phyloP scores from a whole-genome alignment of 2,329 filamentous ascomycete genomes.

The Alternaria brassicae region DNA sequence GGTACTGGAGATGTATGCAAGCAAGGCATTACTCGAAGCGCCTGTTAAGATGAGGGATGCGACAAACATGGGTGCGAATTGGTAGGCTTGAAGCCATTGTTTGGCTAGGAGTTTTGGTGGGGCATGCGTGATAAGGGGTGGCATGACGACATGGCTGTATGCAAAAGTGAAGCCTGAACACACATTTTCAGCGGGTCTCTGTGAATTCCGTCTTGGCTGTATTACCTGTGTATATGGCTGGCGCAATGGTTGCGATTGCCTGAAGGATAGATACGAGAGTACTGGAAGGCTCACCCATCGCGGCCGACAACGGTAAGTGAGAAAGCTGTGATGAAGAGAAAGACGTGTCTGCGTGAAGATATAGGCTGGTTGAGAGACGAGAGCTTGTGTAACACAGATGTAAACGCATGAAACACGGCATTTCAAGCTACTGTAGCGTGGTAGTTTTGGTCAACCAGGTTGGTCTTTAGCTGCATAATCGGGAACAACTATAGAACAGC shows the following conservation, averaged over 20 bases:
- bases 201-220: fast-evolving
- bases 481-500: neutral
- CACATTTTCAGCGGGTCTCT: neutral
- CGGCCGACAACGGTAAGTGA: neutral
- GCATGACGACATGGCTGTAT: constrained; percentile 49
- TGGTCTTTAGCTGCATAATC: neutral
- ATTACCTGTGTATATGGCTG: constrained; percentile 36
- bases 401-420: neutral
- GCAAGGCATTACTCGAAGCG: constrained; percentile 40
- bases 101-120: constrained; percentile 46
- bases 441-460: neutral
- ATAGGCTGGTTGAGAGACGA: neutral
- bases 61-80: constrained; percentile 47
- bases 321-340: neutral
- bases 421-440: neutral
- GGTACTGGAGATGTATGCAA: constrained; percentile 28
- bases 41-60: constrained; percentile 47
- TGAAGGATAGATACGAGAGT: constrained; percentile 17
- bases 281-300: neutral
- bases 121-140: constrained; percentile 45
- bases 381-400: neutral
- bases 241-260: constrained; percentile 30
- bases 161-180: constrained; percentile 36
- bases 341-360: neutral
- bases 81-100: constrained; percentile 52